These are phyloP conservation scores for Ogataea chonburiensis DNA, from an alignment of 805 yeast genomes.

Conservation along the genomic window DNA sequence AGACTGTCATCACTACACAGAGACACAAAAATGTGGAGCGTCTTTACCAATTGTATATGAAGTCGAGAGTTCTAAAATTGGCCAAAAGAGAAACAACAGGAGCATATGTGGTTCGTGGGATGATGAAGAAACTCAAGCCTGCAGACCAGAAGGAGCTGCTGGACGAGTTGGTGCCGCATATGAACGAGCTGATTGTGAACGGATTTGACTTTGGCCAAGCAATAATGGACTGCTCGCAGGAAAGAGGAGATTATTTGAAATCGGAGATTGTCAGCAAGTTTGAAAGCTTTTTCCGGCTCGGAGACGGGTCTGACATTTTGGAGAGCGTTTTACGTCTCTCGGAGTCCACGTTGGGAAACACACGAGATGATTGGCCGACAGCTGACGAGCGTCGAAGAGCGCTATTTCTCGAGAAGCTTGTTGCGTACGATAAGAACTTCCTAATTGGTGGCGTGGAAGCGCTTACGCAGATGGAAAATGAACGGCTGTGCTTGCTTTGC, in stretches of 20 bases:
- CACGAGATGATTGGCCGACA: slow-evolving; percentile 88
- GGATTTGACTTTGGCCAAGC: slow-evolving; percentile 69
- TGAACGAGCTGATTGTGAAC: slow-evolving; percentile 59
- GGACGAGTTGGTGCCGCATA: slow-evolving; percentile 64
- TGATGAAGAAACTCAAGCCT: slow-evolving; percentile 62
- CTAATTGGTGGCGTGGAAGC: slow-evolving; percentile 58
- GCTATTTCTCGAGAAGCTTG: slow-evolving; percentile 67
- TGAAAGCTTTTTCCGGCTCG: slow-evolving; percentile 40
- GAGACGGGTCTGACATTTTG: slow-evolving; percentile 46
- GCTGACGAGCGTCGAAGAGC: slow-evolving; percentile 84
- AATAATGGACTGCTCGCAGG: slow-evolving; percentile 63
- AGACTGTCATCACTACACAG: slow-evolving; percentile 63
- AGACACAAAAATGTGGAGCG: slow-evolving; percentile 70
- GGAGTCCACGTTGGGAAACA: slow-evolving; percentile 75
- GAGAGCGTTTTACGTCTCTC: slow-evolving; percentile 67
- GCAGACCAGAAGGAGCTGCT: slow-evolving; percentile 61
- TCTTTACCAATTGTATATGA: slow-evolving; percentile 68
- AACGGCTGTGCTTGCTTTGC: slow-evolving; percentile 69
- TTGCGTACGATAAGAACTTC: slow-evolving; percentile 64
- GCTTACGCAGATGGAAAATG: slow-evolving; percentile 57
- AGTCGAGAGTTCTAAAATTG: slow-evolving; percentile 66
- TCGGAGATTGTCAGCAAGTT: slow-evolving; percentile 55
- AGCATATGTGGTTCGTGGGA: slow-evolving; percentile 70
- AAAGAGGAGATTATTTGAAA: slow-evolving; percentile 55
- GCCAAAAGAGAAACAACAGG: slow-evolving; percentile 85